A percentile compares a stretch with the other conserved stretches of the same genome.
These are phyloP conservation scores for Diophrys appendiculata DNA, from an alignment of 73 alveolate genomes.

Conservation along the genomic window DNA sequence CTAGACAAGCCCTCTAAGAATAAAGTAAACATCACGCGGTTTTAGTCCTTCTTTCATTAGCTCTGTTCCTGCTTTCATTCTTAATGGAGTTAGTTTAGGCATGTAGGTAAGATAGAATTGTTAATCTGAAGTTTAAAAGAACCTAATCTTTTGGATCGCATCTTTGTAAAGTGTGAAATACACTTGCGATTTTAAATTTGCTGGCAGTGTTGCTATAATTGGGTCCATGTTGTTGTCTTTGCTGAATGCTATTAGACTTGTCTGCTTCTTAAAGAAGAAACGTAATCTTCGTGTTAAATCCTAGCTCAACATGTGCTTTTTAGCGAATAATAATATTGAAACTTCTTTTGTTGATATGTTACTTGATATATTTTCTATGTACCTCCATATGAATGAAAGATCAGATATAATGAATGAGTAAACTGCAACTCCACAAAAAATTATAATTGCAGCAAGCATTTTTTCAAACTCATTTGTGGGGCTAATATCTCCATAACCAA, in stretches of 20 bases:
- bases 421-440: conserved; percentile 58
- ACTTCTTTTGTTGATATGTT: neutral
- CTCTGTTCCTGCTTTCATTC: conserved; percentile 5
- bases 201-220: conserved; percentile 28
- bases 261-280: too few species aligned
- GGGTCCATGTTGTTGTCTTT: conserved; percentile 10
- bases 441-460: conserved; percentile 18
- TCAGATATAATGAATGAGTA: conserved; percentile 46
- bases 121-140: conserved; percentile 22
- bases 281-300: neutral
- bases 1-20: conserved; percentile 40
- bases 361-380: neutral
- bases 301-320: neutral
- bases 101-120: conserved; percentile 34
- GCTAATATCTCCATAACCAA: conserved; percentile 74
- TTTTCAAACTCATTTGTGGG: conserved; percentile 58
- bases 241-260: neutral
- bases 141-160: conserved; percentile 33
- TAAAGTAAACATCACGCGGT: conserved; percentile 47
- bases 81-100: conserved; percentile 33
- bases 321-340: neutral
- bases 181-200: conserved; percentile 34
- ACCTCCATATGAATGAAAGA: conserved; percentile 28
- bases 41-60: conserved; percentile 12
- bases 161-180: conserved; percentile 40